Base-by-base conservation (phyloP, 805 yeast genomes). In the Wickerhamiella parazyma region DNA sequence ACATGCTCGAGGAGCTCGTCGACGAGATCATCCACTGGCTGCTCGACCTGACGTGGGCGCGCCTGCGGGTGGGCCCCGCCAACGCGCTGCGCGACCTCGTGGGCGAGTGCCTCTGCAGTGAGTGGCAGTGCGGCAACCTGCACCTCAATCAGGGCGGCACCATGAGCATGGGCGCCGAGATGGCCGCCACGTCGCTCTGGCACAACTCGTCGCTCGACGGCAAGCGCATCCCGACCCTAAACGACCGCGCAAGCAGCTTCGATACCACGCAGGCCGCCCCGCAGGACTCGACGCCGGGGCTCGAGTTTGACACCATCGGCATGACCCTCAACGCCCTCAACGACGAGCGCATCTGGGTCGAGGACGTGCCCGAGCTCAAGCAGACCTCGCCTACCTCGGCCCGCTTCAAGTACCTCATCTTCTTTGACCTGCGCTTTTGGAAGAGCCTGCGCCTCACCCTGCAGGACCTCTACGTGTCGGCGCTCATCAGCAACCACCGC, bases 1-100 rank as follows among this genome's bases (percentile, higher is more conserved):
- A 73, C 6, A 79, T 82, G 55, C 65, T 91, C 42, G 94, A 85
- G 55, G 87, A 80, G 45, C 76, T 81, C 82, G 77, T 80, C 51
- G 77, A 73, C 34, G 85, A 78, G 48, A 74, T 84, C 16, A 56
- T 81, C 6, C 52, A 57, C n/a, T 80, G 91, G 86, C 55, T 84
- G 4, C 58, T 63, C 21, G 79, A 75, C 33, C 58, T 85, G 21
- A 65, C 79, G 0, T 68, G 67, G 37, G 69, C 80, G 34, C 36
- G 37, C 12, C 24, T 49, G 3, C 29, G 34, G 3, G 68, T 69
- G 46, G 73, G 72, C 8, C 70, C 71, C 40, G 70, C 72, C 49
- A 59, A 61, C 25, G 47, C 65, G 1, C 57, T 72, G 5, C 67
- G 78, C 39, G 70, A 74, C 38, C 62, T 42, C 11, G 26, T 81